Evolutionary conservation across 2,329 filamentous ascomycete species (phyloP), one percentile per base, ranked within the genome.

Genomic region (Talaromyces sp.): DNA sequence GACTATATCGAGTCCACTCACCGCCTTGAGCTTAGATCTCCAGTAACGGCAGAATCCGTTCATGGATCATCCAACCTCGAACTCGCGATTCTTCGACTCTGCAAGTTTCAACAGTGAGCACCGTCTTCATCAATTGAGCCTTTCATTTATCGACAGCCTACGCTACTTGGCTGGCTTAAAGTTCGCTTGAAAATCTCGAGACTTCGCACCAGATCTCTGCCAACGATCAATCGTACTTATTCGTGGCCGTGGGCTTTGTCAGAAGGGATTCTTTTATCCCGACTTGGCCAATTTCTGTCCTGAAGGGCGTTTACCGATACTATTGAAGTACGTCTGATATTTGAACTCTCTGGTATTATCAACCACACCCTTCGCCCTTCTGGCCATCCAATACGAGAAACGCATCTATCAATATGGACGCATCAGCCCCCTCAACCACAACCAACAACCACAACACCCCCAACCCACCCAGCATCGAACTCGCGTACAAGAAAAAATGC

Each of bases 401-500:
- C 3, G n/a, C 27, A 35, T 27, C 27, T 11, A 64, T 39, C 17
- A 65, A 56, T 22, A 65, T 65, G 63, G 63, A 65, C 11, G 37
- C 61, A 22, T 17, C 63, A 19, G 35, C 19, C 47, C 35, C 63
- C 50, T 50, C 64, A 31, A 49, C 22, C 60, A 66, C 10, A 47
- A 58, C 47, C 25, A 50, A 39, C 50, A 61, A 62, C 65, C 49
- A 39, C 50, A 61, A 62, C 61, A 70, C 68, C 75, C 66, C 75
- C 82, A 85, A 89, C 64, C 92, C 94, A 22, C 94, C 95, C 17
- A 96, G 93, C 17, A 93, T 98, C 68, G 94, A 99, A 79, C 90
- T 94, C 76, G 93, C 94, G 60, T 99, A 98, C 80, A 93, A 95
- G 73, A 88, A 92, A 69, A 98, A 99, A 87, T 98, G 94, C 78